Percentiles rank a stretch among this genome's conserved stretches.
Evolutionary conservation across 805 yeast genomes (phyloP).

Genomic region (Millerozyma acaciae): DNA sequence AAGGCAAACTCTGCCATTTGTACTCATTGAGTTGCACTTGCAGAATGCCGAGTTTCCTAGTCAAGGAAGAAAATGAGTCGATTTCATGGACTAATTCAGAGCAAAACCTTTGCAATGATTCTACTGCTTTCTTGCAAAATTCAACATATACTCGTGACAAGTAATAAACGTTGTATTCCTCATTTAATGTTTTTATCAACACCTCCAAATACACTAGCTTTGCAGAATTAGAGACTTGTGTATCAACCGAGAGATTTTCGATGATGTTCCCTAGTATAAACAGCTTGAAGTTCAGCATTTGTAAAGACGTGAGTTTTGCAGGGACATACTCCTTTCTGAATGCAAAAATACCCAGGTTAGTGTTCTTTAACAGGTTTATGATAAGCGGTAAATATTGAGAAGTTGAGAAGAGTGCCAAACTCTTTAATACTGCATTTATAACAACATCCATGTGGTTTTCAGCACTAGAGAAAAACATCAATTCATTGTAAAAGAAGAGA

Average conservation of each 20-base stretch:
- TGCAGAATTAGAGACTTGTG: conserved; percentile 7
- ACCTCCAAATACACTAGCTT: conserved; percentile 16
- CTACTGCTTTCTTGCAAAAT: conserved; percentile 26
- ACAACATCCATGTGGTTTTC: conserved; percentile 20
- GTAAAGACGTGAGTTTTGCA: conserved; percentile 15
- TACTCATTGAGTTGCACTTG: conserved; percentile 17
- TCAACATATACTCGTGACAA: conserved; percentile 23
- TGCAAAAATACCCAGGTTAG: conserved; percentile 14
- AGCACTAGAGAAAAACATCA: conserved; percentile 18
- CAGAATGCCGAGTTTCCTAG: conserved; percentile 26
- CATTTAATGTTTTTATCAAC: conserved; percentile 19
- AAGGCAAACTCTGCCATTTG: conserved; percentile 20
- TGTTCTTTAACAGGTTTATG: conserved; percentile 15
- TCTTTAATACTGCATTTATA: conserved; percentile 18
- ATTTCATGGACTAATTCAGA: conserved; percentile 7
- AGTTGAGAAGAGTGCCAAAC: conserved; percentile 21
- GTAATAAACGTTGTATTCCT: conserved; percentile 24
- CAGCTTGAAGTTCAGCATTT: conserved; percentile 16
- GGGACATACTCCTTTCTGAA: conserved; percentile 14
- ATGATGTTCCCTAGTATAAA: conserved; percentile 18
- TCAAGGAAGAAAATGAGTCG: conserved; percentile 17
- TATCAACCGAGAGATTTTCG: conserved; percentile 13
- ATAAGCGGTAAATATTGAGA: conserved; percentile 24
- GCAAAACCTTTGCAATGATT: conserved; percentile 17
- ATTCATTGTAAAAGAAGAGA: conserved; percentile 23